Base-by-base conservation (phyloP, 805 yeast species). In the Suhomyces sp. region DNA sequence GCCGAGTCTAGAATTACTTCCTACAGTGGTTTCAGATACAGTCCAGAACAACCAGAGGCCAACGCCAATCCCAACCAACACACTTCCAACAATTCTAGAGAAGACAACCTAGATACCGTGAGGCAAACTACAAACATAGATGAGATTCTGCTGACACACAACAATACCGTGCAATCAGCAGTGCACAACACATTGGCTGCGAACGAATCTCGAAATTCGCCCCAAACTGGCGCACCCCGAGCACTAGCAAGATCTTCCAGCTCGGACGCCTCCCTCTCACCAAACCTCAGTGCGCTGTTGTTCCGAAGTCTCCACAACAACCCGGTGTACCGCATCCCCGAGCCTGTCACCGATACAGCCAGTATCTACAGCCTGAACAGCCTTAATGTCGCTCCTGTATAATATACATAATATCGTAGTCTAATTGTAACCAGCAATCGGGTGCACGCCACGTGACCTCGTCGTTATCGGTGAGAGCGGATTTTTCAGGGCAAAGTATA, bases 291-390 rank as follows among this genome's bases (percentile, higher is more conserved):
- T 15, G 48, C 48, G 5, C 43, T 17, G 31, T 33, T 15, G 27
- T 46, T 46, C 31, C 43, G 48, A 24, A 46, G 48, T 13, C 48
- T 46, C 17, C 43, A 37, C 19, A 27, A 40, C 39, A 44, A 27
- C 22, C 43, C 41, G 2, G 44, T 45, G 6, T 45, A 45, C 29
- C 24, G 51, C 20, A 49, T 43, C 47, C 25, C 48, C n/a, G 49
- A 53, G 21, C 17, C 48, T 24, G 25, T n/a, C 19, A 21, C 35
- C 10, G 48, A 46, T 17, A 22, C 48, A 2, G 19, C 19, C 20
- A 27, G 40, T 8, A 33, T 46, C 41, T 33, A 46, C n/a, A 43
- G 48, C 39, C 33, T 41, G 40, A 40, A 40, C 33, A 40, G 29
- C 19, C 45, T 25, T 33, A 39, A 21, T n/a, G 43, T 46, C 10